Conservation (phyloP, 192 early-diverging fungal genomes). For the Backusella liffmaniae region DNA sequence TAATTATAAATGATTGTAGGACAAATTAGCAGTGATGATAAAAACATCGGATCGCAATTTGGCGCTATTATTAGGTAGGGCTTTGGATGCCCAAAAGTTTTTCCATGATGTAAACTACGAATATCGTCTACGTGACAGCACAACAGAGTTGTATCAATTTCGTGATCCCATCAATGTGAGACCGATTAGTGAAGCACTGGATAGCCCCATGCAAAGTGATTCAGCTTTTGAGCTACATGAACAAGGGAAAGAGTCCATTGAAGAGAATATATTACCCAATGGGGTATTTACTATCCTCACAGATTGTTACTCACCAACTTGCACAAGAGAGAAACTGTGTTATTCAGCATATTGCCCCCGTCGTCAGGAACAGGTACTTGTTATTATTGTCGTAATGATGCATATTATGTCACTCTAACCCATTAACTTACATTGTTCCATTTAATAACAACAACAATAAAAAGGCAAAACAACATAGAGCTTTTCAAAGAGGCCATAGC, state of each 20-base stretch:
- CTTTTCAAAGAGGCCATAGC: not conserved
- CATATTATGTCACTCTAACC: not conserved
- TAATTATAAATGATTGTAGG: slow-evolving; percentile 41
- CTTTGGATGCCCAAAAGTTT: slow-evolving; percentile 85
- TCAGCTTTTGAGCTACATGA: not conserved
- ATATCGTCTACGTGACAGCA: slow-evolving; percentile 78
- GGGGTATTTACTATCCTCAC: slow-evolving; percentile 91
- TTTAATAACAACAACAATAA: not conserved
- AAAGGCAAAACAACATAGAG: slow-evolving; percentile 7
- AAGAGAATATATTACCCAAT: slow-evolving; percentile 53
- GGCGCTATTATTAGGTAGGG: slow-evolving; percentile 82
- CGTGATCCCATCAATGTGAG: slow-evolving; percentile 38
- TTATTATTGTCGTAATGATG: not conserved
- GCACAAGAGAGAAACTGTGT: slow-evolving; percentile 75
- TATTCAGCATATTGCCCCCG: slow-evolving; percentile 89
- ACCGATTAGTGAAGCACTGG: not conserved
- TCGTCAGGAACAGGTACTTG: slow-evolving; percentile 58
- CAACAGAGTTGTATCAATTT: slow-evolving; percentile 82
- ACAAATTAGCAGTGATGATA: slow-evolving; percentile 77
- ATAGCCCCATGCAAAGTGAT: not conserved
- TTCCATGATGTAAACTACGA: slow-evolving; percentile 93
- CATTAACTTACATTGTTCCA: not conserved
- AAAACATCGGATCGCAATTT: slow-evolving; percentile 85
- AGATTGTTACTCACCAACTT: slow-evolving; percentile 94
- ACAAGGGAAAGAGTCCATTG: not conserved